Conservation (phyloP, 371 early-diverging fungal species). For the Rhizopus arrhizus region DNA sequence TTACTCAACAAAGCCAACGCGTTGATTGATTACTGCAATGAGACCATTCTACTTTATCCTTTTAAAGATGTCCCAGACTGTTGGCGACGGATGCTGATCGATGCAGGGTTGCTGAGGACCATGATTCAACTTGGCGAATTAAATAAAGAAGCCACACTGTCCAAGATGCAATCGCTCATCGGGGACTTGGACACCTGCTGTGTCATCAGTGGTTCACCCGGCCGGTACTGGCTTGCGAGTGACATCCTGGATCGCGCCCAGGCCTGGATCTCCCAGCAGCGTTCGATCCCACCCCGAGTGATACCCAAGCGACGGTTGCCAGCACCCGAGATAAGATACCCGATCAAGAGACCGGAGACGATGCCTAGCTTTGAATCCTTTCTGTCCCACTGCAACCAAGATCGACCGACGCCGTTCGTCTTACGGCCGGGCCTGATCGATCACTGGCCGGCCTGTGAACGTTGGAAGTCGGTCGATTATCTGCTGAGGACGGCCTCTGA, state of each 20-base stretch:
- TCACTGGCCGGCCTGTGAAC: conserved; percentile 75
- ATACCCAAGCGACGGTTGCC: too few relatives aligned
- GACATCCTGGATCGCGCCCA: conserved; percentile 39
- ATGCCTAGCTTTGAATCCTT: conserved; percentile 30
- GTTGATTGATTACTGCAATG: conserved; percentile 46
- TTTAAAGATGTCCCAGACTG: conserved; percentile 55
- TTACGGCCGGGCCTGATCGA: conserved; percentile 53
- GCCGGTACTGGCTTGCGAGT: conserved; percentile 37
- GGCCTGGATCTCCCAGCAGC: too few relatives aligned
- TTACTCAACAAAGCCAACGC: conserved; percentile 1
- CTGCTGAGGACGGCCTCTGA: conserved; percentile 65
- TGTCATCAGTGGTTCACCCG: conserved; percentile 60
- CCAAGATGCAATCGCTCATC: conserved; percentile 38
- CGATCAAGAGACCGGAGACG: conserved; percentile 17
- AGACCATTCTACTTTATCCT: conserved; percentile 43
- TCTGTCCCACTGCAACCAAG: conserved; percentile 20
- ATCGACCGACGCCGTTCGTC: conserved; percentile 45
- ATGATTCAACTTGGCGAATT: conserved; percentile 22
- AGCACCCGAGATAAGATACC: conserved; percentile 10
- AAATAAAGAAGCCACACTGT: neutral
- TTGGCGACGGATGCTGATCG: conserved; percentile 64
- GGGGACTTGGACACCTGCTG: conserved; percentile 51
- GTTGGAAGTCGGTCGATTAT: conserved; percentile 69
- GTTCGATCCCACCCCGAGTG: too few relatives aligned
- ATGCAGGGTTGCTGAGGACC: conserved; percentile 53